Percentiles rank a stretch among this genome's conserved stretches.
Evolutionary conservation across 2,329 filamentous ascomycete genomes (phyloP).

Genomic region (Metarhizium humberi): DNA sequence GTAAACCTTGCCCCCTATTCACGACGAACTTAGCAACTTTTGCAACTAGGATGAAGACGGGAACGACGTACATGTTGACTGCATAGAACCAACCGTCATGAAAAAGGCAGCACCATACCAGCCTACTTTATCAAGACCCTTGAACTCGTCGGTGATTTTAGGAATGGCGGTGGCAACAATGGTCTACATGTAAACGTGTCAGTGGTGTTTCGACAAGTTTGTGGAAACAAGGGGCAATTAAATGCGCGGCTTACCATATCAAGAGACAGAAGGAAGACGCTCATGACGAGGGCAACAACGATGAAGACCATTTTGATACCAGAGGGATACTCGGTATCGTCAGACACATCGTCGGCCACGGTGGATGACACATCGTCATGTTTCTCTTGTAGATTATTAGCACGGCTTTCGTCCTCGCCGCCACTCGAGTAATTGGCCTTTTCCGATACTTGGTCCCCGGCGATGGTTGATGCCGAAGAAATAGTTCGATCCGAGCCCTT

Average conservation of each 20-base stretch:
- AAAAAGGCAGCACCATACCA: slow-evolving; percentile 53
- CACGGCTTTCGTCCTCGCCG: slow-evolving; percentile 7
- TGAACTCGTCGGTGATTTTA: slow-evolving; percentile 44
- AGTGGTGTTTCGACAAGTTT: not conserved
- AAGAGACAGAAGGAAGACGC: slow-evolving; percentile 8
- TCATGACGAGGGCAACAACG: slow-evolving; percentile 35
- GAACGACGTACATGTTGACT: slow-evolving; percentile 28
- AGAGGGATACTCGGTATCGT: slow-evolving; percentile 27
- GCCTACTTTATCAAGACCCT: slow-evolving; percentile 40
- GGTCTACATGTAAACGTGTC: slow-evolving; percentile 35
- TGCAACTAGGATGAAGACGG: not conserved
- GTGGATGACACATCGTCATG: slow-evolving; percentile 3
- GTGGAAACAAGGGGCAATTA: slow-evolving; percentile 47
- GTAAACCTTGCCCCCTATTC: slow-evolving; percentile 37
- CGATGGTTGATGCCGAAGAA: slow-evolving; percentile 20
- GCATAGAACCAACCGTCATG: slow-evolving; percentile 35
- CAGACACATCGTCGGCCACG: slow-evolving; percentile 8
- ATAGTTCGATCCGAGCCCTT: slow-evolving; percentile 12
- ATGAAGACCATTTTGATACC: slow-evolving; percentile 32
- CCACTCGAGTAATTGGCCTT: slow-evolving; percentile 14
- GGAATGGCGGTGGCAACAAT: slow-evolving; percentile 50
- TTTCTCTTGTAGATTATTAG: not conserved
- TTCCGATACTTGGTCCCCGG: slow-evolving; percentile 18
- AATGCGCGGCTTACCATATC: slow-evolving; percentile 25
- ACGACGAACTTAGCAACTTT: slow-evolving; percentile 27